Base-by-base conservation (phyloP, 2,329 filamentous ascomycete genomes). In the Ceratocystis ficicola region DNA sequence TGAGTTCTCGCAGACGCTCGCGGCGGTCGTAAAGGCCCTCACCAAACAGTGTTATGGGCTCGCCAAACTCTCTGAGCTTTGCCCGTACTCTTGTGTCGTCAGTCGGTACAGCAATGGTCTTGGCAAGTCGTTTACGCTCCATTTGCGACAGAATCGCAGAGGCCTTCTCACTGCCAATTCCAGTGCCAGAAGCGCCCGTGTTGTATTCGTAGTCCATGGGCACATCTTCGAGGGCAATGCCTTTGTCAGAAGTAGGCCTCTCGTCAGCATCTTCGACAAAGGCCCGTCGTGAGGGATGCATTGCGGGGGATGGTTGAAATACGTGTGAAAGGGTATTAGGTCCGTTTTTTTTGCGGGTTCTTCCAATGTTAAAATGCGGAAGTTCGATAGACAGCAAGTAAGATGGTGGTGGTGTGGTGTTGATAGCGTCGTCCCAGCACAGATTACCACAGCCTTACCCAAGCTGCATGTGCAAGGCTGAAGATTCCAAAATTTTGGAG, bases 21-120 rank as follows among this genome's bases (percentile, higher is more conserved):
- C 95, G 83, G 68, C 94, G 81, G 71, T 97, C 93, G 30, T 84
- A 86, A 1, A 87, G 86, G 0, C 89, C 90, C 77, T 99, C 94
- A 67, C 92, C 94, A 70, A 99, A 99, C 0, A 97, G 80, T 0
- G 93, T 99, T 65, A 97, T 86, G 10, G 94, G 94, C 73, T 99
- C 89, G n/a, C 89, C 90, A 69, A 96, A 81, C 72, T 94, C 88
- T 70, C 94, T 86, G 67, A 97, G 81, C 70, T 84, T 86, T 46
- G 85, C 80, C 68, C 91, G 88, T 61, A 99, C 92, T 71, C 89
- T 85, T 68, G 83, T 86, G 78, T 99, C 94, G 74, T 96, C 92
- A 65, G 95, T 99, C 0, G 93, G 94, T 2, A 99, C 94, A 12
- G 89, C 87, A 71, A 97, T 89, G 10, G 88, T 88, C 20, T 91